A percentile compares a stretch with the other conserved stretches of the same genome.
phyloP scores from a whole-genome alignment of 495 filamentous ascomycete species.

The Trichocladium uniseriatum region DNA sequence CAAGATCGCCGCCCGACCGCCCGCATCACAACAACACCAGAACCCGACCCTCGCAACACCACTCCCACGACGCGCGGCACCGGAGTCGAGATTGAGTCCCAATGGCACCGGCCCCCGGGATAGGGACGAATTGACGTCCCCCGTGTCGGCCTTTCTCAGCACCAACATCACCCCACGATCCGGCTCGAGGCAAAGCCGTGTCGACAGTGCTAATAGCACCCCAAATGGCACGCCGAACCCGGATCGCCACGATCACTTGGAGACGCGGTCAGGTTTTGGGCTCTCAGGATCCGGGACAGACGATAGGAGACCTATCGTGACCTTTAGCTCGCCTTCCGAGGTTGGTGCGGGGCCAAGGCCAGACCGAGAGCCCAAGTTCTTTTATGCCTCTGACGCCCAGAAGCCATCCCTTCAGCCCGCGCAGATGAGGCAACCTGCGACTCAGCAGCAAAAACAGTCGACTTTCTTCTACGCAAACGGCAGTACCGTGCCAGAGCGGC shows the following conservation, averaged over 20 bases:
- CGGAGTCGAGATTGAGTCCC: slow-evolving; percentile 13
- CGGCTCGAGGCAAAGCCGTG: slow-evolving; percentile 53
- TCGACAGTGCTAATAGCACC: slow-evolving; percentile 53
- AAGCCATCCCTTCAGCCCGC: slow-evolving; percentile 35
- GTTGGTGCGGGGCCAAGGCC: slow-evolving; percentile 21
- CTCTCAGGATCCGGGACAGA: slow-evolving; percentile 26
- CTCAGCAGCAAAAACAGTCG: slow-evolving; percentile 30
- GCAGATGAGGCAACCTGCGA: slow-evolving; percentile 10
- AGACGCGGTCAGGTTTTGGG: slow-evolving; percentile 31
- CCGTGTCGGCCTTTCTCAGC: slow-evolving; percentile 47
- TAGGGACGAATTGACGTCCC: slow-evolving; percentile 28
- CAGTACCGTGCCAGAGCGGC: slow-evolving; percentile 22
- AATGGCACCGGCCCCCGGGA: slow-evolving; percentile 11
- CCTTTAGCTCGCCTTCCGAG: slow-evolving; percentile 26
- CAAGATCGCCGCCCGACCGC: slow-evolving; percentile 31
- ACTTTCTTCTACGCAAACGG: slow-evolving; percentile 52
- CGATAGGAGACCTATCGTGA: slow-evolving; percentile 23
- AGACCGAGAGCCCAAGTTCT: slow-evolving; percentile 53
- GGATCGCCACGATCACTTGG: slow-evolving; percentile 35
- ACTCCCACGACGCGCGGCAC: slow-evolving; percentile 22
- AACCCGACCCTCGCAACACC: slow-evolving; percentile 27
- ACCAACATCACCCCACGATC: slow-evolving; percentile 66
- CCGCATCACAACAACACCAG: slow-evolving; percentile 21
- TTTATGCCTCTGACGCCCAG: slow-evolving; percentile 62
- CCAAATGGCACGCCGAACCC: slow-evolving; percentile 46